Base-by-base conservation (phyloP, 805 yeast species). In the Candida pseudoglaebosa region DNA sequence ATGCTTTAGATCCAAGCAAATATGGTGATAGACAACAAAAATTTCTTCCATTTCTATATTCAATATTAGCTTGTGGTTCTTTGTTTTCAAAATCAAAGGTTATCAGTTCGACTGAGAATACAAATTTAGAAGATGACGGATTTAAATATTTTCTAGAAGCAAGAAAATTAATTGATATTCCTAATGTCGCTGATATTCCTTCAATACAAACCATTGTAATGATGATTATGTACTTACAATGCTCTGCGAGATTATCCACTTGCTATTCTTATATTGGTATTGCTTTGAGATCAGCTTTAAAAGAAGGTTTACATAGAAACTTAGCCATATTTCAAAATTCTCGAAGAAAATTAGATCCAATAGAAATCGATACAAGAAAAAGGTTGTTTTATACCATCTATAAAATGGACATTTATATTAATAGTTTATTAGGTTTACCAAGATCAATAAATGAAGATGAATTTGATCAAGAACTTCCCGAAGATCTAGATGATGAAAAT, bases 201-300 rank as follows among this genome's bases (percentile, higher is more conserved):
- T 82, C 93, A 8, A 86, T 88, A 43, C 95, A 88, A 61, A 81
- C 96, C 0, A 74, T 88, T 39, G 87, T 89, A 24, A 86, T 87
- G 90, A 70, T 89, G 73, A 81, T 86, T 16, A 70, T 88, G 46
- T 89, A 86, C 59, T 62, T 89, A 35, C 96, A 89, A 60, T 87
- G 95, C 53, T 83, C 95, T 3, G 95, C 96, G 0, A 72, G 93
- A 46, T 67, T 89, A 40, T 81, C 91, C 0, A 84, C 95, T 1
- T 87, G 96, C 57, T 88, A 89, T 57, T 82, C 95, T 0, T 89
- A 87, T 57, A 84, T 88, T 45, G 96, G 96, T 5, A 81, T 87
- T 38, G 96, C 95, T 0, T 61, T 88, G 34, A 67, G 96, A 53
- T 79, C 90, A 17, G 91, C 95, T 0, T 58, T 88, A 32, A 74